These are phyloP conservation scores for Arthroderma sp. DNA, from an alignment of 2,329 filamentous ascomycete species.

Conservation along the genomic window DNA sequence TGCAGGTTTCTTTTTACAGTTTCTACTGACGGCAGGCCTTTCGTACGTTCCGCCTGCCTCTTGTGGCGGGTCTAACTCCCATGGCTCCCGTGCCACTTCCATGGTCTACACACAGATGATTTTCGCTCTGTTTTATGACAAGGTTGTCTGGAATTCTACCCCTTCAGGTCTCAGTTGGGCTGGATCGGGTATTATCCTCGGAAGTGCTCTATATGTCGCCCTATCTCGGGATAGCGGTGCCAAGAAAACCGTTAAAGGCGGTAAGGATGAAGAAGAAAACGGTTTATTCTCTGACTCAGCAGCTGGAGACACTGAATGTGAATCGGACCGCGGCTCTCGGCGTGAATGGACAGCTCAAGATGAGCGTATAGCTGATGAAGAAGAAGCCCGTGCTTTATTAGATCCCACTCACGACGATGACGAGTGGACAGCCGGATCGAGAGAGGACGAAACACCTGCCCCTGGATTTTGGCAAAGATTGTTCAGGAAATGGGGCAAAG, in stretches of 20 bases:
- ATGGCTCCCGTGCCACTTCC: constrained; percentile 42
- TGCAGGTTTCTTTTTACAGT: constrained; percentile 74
- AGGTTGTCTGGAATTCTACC: constrained; percentile 48
- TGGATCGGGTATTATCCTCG: constrained; percentile 52
- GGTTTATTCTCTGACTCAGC: constrained; percentile 10
- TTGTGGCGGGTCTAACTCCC: constrained; percentile 6
- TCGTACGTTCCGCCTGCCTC: constrained; percentile 50
- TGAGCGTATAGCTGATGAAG: constrained; percentile 8
- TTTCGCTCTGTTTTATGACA: constrained; percentile 53
- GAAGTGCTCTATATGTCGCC: constrained; percentile 51
- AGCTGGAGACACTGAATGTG: constrained; percentile 1
- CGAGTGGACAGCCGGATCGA: too few species aligned
- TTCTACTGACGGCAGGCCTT: constrained; percentile 66
- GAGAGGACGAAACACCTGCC: too few species aligned
- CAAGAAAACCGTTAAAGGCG: constrained; percentile 4
- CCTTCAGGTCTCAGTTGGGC: constrained; percentile 45
- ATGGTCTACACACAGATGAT: constrained; percentile 61
- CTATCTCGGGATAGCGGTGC: constrained; percentile 33
- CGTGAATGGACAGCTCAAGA: constrained; percentile 5
- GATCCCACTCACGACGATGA: background rate
- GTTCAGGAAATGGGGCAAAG: too few species aligned
- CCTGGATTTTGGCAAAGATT: too few species aligned
- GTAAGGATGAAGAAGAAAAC: background rate
- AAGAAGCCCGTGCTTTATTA: constrained; percentile 1
- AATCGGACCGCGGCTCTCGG: constrained; percentile 1